Evolutionary conservation across 306 rosid species (phyloP), one percentile per base, ranked within the genome.

Genomic region (Sesbania bispinosa): DNA sequence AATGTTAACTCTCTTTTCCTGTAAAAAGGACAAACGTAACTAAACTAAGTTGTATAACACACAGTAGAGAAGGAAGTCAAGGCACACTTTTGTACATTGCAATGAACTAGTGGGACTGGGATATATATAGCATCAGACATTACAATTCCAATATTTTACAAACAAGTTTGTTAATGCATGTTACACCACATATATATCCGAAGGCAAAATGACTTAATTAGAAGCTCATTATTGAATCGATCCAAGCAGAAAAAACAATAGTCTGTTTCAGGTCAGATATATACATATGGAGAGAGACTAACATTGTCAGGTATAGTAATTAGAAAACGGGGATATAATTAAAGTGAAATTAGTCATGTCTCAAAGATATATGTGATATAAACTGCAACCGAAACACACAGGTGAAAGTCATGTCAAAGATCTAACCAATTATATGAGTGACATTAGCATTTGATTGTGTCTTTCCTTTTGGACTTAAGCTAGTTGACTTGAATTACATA

Each of bases 381-480:
- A 55, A 58, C 70, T 62, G 54, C 46, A 42, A 72, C 38, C 5
- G 39, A 72, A 81, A 53, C 63, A 47, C 61, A 39, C 30, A 52
- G 24, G 58, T 66, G 51, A 36, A 48, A 62, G 66, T 57, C 78
- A 78, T 33, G 62, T 82, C 78, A 71, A 69, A 75, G 62, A 63
- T 75, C 67, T 50, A n/a, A n/a, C n/a, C n/a, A n/a, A n/a, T n/a
- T 36, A 52, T 14, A 21, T 8, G 14, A 41, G 19, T 45, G 69
- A 72, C 76, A 63, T 77, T 53, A 70, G 15, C 50, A 35, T 67
- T 61, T 62, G 72, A 69, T 57, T 23, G 27, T 80, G 52, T 71
- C 53, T 36, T 3, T 24, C 6, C 13, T 35, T 64, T 71, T 71
- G 61, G 55, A 72, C 24, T 45, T 66, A 45, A 51, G 65, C 27